Evolutionary conservation across 495 filamentous ascomycete genomes (phyloP), one percentile per base, ranked within the genome.

Genomic region (Penicillium turbatum): DNA sequence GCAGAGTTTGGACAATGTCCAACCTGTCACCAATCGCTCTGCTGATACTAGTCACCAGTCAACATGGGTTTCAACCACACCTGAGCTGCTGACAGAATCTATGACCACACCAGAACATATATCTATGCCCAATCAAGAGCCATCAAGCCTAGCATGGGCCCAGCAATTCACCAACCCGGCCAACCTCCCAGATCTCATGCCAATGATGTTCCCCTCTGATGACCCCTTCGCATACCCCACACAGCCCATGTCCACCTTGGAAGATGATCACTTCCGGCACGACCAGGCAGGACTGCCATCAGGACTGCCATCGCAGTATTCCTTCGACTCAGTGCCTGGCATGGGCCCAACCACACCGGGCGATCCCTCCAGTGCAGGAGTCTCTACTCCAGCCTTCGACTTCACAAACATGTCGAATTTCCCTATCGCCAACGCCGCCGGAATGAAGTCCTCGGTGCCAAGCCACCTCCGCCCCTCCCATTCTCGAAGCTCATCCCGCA

Each of bases 181-280:
- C 60, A 72, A 64, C 21, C 67, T 95, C 17, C 79, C 87, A 12
- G 88, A 93, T 64, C 77, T 96, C 15, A 86, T 86, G 67, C 82
- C 86, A 10, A 86, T 96, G 70, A 96, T 97, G 90, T 97, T 97
- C 57, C 87, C 91, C 1, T 89, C 91, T 0, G 79, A 83, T 21
- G 91, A 97, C 63, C 89, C 92, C 0, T 92, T 96, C 53, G 89
- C 86, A 0, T 97, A 96, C 67, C 88, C 91, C 4, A 88, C 85
- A 60, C 89, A 91, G 62, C 88, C 90, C 2, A 81, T 92, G 72
- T 86, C 79, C 2, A 83, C 77, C 1, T 70, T 86, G 39, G 82
- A 86, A 55, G 74, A 79, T 51, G 69, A 68, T 31, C 76, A 79
- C 51, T 75, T 77, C 63, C 52, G 64, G n/a, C 60, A 71, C 24